Percentiles rank a stretch among this genome's conserved stretches.
phyloP scores from a whole-genome alignment of 805 yeast species.

The Lipomyces orientalis region DNA sequence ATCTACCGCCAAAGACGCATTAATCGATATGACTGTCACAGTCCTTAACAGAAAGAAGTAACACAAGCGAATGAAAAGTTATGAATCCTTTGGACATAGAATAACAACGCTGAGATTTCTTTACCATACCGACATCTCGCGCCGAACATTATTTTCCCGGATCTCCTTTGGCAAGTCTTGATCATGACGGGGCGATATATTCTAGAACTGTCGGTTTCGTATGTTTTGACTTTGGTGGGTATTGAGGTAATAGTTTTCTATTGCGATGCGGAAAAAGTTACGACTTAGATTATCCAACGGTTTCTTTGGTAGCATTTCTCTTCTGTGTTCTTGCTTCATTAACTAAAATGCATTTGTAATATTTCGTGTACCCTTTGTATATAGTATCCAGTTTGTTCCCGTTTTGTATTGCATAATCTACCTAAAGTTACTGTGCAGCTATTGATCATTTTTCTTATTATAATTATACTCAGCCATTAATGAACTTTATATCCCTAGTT shows the following conservation, averaged over 20 bases:
- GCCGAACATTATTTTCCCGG: not conserved
- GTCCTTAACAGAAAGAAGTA: constrained; percentile 81
- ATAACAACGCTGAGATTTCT: not conserved
- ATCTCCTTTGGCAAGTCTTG: not conserved
- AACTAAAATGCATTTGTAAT: not conserved
- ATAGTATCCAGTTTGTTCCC: not conserved
- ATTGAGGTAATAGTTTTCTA: not conserved
- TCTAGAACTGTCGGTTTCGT: not conserved
- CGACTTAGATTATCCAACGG: not conserved
- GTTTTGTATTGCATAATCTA: too few species aligned
- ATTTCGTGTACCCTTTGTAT: not conserved
- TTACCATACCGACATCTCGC: not conserved
- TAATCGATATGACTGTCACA: constrained; percentile 81
- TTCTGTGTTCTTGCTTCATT: not conserved
- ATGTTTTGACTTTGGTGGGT: not conserved
- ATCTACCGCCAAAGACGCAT: constrained; percentile 85
- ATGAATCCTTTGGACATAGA: not conserved
- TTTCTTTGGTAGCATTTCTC: too few species aligned
- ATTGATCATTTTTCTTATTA: too few species aligned
- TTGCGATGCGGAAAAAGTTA: not conserved
- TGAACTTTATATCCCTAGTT: not conserved
- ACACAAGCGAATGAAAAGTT: not conserved
- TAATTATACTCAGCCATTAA: not conserved
- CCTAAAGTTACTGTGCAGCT: too few species aligned
- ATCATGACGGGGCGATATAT: not conserved